Evolutionary conservation across 176 grass and related monocot species (phyloP).

Genomic region (Paspalum vaginatum): DNA sequence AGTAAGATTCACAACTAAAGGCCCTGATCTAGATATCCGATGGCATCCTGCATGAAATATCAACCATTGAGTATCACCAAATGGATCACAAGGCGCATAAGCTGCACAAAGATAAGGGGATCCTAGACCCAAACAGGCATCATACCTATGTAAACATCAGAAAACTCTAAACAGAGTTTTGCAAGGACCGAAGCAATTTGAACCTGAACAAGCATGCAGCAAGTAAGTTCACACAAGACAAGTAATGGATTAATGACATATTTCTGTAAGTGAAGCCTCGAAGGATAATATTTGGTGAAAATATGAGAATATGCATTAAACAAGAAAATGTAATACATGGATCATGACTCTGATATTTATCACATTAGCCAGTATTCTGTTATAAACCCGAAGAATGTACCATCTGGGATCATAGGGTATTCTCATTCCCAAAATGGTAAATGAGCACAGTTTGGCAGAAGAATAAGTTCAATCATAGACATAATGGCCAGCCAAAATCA

Average conservation of each 20-base stretch:
- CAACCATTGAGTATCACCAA: conserved; percentile 26
- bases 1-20: conserved; percentile 69
- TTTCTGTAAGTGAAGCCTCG: neutral
- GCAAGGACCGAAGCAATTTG: conserved; percentile 68
- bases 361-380: conserved; percentile 20
- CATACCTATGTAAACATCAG: conserved; percentile 93
- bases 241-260: conserved; percentile 28
- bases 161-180: conserved; percentile 82
- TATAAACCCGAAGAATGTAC: neutral
- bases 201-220: conserved; percentile 58
- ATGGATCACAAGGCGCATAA: neutral
- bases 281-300: conserved; percentile 37
- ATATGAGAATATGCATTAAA: conserved; percentile 5
- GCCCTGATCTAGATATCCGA: conserved; percentile 63
- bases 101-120: conserved; percentile 6
- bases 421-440: neutral
- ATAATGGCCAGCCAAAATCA: neutral
- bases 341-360: neutral
- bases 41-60: conserved; percentile 64
- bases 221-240: conserved; percentile 24
- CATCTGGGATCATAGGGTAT: conserved; percentile 2
- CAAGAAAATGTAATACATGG: conserved; percentile 6
- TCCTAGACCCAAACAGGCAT: neutral
- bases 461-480: neutral
- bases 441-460: conserved; percentile 1